phyloP scores from a whole-genome alignment of 805 yeast species.

The Lachancea sp. region DNA sequence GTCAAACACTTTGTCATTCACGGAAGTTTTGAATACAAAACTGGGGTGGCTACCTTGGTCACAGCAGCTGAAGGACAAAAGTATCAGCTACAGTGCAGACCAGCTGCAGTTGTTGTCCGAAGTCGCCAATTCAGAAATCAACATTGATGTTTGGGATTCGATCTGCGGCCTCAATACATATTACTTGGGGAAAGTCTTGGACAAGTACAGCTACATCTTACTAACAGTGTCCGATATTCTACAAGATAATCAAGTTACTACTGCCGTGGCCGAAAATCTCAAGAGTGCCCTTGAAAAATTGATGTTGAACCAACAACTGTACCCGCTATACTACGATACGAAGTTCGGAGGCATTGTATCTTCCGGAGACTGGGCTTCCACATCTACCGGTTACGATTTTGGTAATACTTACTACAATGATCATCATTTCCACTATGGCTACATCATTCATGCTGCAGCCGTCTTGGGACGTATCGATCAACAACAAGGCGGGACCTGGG shows the following conservation, averaged over 20 bases:
- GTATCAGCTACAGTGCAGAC: constrained; percentile 37
- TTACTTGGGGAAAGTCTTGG: constrained; percentile 47
- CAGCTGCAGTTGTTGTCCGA: constrained; percentile 40
- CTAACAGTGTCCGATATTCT: constrained; percentile 45
- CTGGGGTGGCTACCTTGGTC: constrained; percentile 43
- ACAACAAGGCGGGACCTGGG: constrained; percentile 48
- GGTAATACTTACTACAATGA: constrained; percentile 78
- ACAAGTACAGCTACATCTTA: constrained; percentile 51
- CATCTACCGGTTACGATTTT: constrained; percentile 46
- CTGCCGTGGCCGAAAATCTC: constrained; percentile 32
- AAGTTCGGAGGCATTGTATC: constrained; percentile 53
- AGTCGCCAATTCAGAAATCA: constrained; percentile 42
- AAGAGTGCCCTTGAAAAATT: constrained; percentile 41
- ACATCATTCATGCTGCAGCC: constrained; percentile 78
- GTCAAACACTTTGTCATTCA: constrained; percentile 34
- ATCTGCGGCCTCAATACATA: constrained; percentile 41
- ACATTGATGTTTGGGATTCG: constrained; percentile 40
- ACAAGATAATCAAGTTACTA: constrained; percentile 36
- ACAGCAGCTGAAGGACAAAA: constrained; percentile 24
- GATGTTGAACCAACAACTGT: constrained; percentile 37
- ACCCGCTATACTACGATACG: constrained; percentile 51
- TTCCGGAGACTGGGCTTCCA: constrained; percentile 36
- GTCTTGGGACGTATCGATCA: constrained; percentile 61
- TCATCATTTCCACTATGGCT: constrained; percentile 85
- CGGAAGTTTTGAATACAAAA: constrained; percentile 36